phyloP scores from a whole-genome alignment of 306 rosid genomes.

The Alnus glutinosa region DNA sequence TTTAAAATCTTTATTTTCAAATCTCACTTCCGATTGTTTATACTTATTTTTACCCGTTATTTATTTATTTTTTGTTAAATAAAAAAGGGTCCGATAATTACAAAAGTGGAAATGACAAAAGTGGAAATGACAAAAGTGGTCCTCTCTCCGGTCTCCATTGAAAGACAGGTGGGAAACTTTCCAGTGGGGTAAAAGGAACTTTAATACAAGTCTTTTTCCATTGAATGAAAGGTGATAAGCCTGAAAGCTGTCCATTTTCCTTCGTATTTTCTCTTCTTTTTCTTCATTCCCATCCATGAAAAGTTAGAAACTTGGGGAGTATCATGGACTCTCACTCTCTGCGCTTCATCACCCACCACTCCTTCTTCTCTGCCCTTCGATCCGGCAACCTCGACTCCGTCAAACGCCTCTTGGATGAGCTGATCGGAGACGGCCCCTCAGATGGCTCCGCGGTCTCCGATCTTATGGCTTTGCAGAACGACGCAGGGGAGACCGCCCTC shows the following conservation, averaged over 20 bases:
- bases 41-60: too few relatives aligned
- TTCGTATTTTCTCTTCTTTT: neutral
- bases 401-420: slow-evolving; percentile 45
- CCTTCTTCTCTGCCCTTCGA: slow-evolving; percentile 71
- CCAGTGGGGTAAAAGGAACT: neutral
- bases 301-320: neutral
- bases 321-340: slow-evolving; percentile 70
- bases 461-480: slow-evolving; percentile 80
- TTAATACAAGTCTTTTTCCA: neutral
- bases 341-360: slow-evolving; percentile 70
- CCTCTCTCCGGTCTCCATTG: too few relatives aligned
- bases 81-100: too few relatives aligned
- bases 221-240: neutral
- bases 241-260: neutral
- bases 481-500: slow-evolving; percentile 71
- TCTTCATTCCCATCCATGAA: neutral
- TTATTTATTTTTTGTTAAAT: too few relatives aligned
- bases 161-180: neutral
- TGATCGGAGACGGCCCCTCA: slow-evolving; percentile 47
- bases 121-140: too few relatives aligned
- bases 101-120: too few relatives aligned
- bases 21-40: too few relatives aligned
- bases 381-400: slow-evolving; percentile 73
- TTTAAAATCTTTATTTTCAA: too few relatives aligned
- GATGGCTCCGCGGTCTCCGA: slow-evolving; percentile 52